Base-by-base conservation (phyloP, 2,329 filamentous ascomycete species). In the Aureobasidium sp. region DNA sequence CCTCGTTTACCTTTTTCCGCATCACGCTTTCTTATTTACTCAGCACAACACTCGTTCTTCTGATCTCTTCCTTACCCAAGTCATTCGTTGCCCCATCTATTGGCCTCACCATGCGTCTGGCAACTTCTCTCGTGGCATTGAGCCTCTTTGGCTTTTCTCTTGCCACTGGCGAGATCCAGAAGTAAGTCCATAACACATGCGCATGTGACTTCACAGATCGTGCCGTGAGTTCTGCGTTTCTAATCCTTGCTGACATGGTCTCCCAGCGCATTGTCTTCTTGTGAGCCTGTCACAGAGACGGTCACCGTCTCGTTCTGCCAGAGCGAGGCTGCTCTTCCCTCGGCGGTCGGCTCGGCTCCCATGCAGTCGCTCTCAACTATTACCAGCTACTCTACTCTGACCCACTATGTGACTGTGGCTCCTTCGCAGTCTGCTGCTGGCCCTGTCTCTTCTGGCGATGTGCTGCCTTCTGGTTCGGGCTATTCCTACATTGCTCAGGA, bases 381-480 rank as follows among this genome's bases (percentile, higher is more conserved):
- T 22, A 65, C 65, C 6, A 56, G 62, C 49, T 57, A 45, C 37
- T 63, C 62, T 15, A 69, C 68, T 3, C 62, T 68, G 49, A 68
- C 66, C 37, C 63, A 66, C 56, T 60, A 57, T 24, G 49, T 48
- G 31, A 48, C 60, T 42, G 39, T 56, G 7, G 14, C 60, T 45
- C 31, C 57, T 37, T 53, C 57, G 94, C 47, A 39, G 40, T 29
- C 27, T n/a, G 15, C 15, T 4, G 54, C 15, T 58, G 31, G 42
- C 15, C 31, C 54, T 17, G 31, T 24, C 7, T 27, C 42, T 22
- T 19, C 22, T n/a, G 15, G n/a, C 8, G 48, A 47, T 42, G 29
- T 57, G 22, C 44, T 24, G 7, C 42, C 62, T 6, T 39, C 62
- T 19, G 50, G 33, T 19, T 33, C 63, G 14, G 58, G 62, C 31